These are phyloP conservation scores for Xylaria curta DNA, from an alignment of 495 filamentous ascomycete species.

Conservation along the genomic window DNA sequence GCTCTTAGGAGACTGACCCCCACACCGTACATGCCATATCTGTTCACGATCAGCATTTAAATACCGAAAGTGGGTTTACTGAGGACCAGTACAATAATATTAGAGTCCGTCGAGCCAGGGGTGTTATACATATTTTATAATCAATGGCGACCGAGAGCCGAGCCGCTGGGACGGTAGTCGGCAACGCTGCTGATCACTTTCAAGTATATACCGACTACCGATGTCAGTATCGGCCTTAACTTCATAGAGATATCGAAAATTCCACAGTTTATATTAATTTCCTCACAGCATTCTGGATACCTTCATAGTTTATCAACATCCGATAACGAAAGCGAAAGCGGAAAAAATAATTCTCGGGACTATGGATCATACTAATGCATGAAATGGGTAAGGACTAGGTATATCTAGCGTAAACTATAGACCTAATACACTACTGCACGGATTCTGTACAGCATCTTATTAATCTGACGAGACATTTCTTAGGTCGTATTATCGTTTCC, in stretches of 20 bases:
- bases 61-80: neutral
- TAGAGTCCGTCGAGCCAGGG: neutral
- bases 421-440: neutral
- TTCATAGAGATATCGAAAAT: neutral
- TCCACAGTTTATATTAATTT: neutral
- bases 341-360: neutral
- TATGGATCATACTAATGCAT: neutral
- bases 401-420: neutral
- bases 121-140: neutral
- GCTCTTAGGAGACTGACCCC: neutral
- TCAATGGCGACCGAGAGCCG: conserved; percentile 10
- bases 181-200: neutral
- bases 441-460: neutral
- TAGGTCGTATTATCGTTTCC: neutral
- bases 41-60: neutral
- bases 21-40: neutral
- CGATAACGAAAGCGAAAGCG: neutral
- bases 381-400: neutral
- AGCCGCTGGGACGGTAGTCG: conserved; percentile 4
- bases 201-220: neutral
- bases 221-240: neutral
- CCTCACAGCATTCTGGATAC: neutral
- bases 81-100: neutral
- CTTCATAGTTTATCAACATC: neutral
- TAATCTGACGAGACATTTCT: neutral